Conservation (phyloP, 345 rosid species). For the Litchi chinensis region DNA sequence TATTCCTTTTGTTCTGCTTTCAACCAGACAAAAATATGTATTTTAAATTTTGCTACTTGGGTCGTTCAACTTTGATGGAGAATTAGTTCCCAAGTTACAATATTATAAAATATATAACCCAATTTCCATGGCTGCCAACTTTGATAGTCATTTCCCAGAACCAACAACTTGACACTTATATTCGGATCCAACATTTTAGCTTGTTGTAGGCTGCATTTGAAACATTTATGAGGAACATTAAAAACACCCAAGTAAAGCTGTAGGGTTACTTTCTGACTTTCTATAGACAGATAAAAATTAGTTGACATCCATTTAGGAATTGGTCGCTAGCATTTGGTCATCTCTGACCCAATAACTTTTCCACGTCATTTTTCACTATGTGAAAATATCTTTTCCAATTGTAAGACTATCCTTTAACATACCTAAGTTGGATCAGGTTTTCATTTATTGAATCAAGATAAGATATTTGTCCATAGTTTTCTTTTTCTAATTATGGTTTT, state of each 20-base stretch:
- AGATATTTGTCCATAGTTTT: background rate
- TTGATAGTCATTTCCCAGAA: background rate
- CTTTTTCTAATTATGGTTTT: background rate
- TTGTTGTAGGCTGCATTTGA: background rate
- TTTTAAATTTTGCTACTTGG: too few species aligned
- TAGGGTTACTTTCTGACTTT: background rate
- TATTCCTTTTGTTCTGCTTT: background rate
- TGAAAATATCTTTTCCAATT: too few species aligned
- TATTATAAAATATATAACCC: background rate
- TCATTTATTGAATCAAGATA: too few species aligned
- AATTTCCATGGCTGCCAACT: background rate
- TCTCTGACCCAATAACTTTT: too few species aligned
- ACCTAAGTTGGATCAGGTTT: too few species aligned
- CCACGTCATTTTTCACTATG: too few species aligned
- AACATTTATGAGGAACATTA: background rate
- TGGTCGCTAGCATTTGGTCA: too few species aligned
- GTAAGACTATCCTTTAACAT: too few species aligned
- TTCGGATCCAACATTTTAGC: background rate
- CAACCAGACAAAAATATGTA: too few species aligned
- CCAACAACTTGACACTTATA: background rate
- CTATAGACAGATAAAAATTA: background rate
- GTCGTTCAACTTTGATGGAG: too few species aligned
- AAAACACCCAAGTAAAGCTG: background rate
- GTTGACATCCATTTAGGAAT: background rate
- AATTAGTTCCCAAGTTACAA: background rate